Evolutionary conservation across 495 filamentous ascomycete genomes (phyloP).

Genomic region (Pseudoneurospora amorphoporcata): DNA sequence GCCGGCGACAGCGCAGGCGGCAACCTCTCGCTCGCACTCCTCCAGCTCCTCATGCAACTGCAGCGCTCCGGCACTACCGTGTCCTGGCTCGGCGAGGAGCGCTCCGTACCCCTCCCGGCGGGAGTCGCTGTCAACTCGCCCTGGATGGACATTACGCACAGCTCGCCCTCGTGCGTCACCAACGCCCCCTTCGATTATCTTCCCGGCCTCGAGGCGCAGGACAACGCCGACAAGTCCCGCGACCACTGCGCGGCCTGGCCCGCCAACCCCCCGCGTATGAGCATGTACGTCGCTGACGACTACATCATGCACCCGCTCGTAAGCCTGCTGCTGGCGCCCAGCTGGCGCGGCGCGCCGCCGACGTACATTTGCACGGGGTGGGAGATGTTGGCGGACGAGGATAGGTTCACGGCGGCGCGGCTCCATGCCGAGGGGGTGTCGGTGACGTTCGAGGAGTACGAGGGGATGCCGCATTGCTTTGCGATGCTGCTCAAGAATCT

Average conservation of each 20-base stretch:
- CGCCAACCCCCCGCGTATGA: conserved; percentile 50
- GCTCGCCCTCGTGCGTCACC: conserved; percentile 53
- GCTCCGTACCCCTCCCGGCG: conserved; percentile 56
- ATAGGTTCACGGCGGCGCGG: conserved; percentile 47
- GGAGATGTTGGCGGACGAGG: conserved; percentile 71
- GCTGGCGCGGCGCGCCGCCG: conserved; percentile 62
- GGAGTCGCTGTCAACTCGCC: conserved; percentile 55
- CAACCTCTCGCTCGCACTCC: conserved; percentile 59
- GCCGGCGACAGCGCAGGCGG: conserved; percentile 86
- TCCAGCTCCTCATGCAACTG: conserved; percentile 66
- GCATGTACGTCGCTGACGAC: conserved; percentile 56
- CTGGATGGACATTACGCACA: conserved; percentile 70
- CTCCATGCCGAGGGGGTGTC: conserved; percentile 50
- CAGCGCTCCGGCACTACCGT: conserved; percentile 43
- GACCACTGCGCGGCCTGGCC: conserved; percentile 64
- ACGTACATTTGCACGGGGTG: conserved; percentile 66
- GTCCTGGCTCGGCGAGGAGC: conserved; percentile 49
- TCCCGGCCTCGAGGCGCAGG: conserved; percentile 30
- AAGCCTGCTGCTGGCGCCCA: conserved; percentile 51
- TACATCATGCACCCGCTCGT: conserved; percentile 66
- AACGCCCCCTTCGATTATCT: conserved; percentile 72
- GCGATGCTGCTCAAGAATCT: conserved; percentile 49
- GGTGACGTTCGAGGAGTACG: conserved; percentile 64
- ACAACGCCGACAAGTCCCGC: conserved; percentile 24
- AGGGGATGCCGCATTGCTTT: conserved; percentile 88